Base-by-base conservation (phyloP, 495 filamentous ascomycete species). In the Penicillium pulvis region DNA sequence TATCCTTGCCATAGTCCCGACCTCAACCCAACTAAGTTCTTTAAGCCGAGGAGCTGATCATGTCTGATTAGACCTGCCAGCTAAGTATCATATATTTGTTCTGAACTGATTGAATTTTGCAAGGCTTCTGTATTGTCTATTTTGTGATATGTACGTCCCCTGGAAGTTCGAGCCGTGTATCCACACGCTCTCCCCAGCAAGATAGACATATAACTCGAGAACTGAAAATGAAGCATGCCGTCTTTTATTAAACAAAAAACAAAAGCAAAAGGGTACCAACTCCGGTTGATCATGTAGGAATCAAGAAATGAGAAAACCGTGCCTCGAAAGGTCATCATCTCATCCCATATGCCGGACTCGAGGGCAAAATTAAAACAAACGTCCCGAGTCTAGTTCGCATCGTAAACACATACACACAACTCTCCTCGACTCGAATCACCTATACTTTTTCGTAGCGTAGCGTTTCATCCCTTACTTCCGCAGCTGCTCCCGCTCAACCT, bases 401-500 rank as follows among this genome's bases (percentile, higher is more conserved):
- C 76, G 67, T 78, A 72, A 70, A 77, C 74, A 75, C 71, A 73
- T 74, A 71, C 67, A 68, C 64, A 71, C 56, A 62, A 71, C 71
- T 42, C 39, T 53, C 67, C 66, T 68, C 73, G 61, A 67, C 59
- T 68, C 52, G 44, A 55, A 56, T 54, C 48, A 49, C 48, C 53
- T 61, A 42, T 48, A 49, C 53, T 56, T 61, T 57, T 61, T 44
- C 12, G 16, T 41, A 41, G 39, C 49, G 43, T 55, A 24, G 20
- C 33, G 23, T 41, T 50, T 17, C 16, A 12, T 36, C 23, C 48
- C 63, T 72, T 69, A 80, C 68, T 71, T 72, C 61, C 75, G 74
- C 72, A 74, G 47, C 64, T 80, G 78, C 75, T 83, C 81, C 60
- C 92, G 82, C 86, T 99, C 94, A 50, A 98, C 94, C 82, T 99